Percentiles rank a stretch among this genome's conserved stretches.
Evolutionary conservation across 208 protist genomes (phyloP).

Genomic region (Leishmania martiniquensis): DNA sequence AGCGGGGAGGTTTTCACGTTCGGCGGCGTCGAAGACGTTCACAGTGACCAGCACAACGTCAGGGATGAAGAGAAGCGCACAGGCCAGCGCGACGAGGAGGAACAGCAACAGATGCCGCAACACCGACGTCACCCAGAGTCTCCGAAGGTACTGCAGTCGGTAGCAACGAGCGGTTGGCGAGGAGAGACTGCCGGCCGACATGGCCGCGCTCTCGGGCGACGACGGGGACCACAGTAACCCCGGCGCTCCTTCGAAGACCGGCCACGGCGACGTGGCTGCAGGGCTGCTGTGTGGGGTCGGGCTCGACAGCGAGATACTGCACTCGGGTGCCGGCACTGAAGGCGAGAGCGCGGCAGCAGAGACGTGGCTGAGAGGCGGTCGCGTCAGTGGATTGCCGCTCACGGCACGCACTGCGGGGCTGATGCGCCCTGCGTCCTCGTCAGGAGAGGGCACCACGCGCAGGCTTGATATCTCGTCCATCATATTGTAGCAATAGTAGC

Average conservation of each 20-base stretch:
- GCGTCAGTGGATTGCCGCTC: slow-evolving; percentile 14
- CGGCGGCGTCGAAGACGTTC: slow-evolving; percentile 40
- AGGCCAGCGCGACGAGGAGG: slow-evolving; percentile 25
- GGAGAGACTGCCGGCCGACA: neutral
- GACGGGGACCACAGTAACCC: neutral
- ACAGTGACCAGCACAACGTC: slow-evolving; percentile 30
- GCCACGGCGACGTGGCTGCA: neutral
- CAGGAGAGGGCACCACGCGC: slow-evolving; percentile 23
- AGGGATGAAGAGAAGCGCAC: slow-evolving; percentile 35
- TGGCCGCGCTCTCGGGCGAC: neutral
- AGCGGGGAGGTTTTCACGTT: slow-evolving; percentile 27
- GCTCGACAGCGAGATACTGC: neutral
- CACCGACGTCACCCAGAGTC: slow-evolving; percentile 49
- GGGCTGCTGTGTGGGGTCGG: neutral
- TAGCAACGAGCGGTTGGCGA: slow-evolving; percentile 19
- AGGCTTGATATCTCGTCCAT: slow-evolving; percentile 35
- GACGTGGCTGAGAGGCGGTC: slow-evolving; percentile 12
- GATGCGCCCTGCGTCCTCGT: slow-evolving; percentile 11
- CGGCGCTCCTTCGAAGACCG: neutral
- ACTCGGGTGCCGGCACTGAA: neutral
- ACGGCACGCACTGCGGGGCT: neutral
- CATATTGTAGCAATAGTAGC: slow-evolving; percentile 44
- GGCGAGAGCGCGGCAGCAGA: neutral
- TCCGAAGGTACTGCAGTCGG: slow-evolving; percentile 39
- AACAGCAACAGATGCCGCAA: slow-evolving; percentile 49